Evolutionary conservation across 805 yeast genomes (phyloP).

Genomic region (Myxozyma nipponensis): DNA sequence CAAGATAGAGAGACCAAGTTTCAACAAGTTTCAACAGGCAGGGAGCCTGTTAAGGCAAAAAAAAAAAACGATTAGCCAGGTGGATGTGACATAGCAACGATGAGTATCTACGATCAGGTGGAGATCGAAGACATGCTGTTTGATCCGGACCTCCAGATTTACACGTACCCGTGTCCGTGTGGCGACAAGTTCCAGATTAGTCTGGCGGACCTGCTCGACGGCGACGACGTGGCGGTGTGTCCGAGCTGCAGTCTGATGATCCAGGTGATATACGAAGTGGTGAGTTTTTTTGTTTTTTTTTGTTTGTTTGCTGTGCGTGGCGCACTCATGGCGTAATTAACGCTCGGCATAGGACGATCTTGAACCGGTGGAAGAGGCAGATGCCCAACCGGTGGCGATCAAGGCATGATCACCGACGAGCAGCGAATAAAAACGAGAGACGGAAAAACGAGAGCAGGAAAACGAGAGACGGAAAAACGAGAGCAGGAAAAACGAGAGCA

Average conservation of each 20-base stretch:
- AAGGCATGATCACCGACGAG: not conserved
- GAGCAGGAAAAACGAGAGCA: no score
- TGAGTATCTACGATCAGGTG: slow-evolving; percentile 76
- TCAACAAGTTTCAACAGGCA: no score
- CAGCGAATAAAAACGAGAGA: no score
- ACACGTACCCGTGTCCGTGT: slow-evolving; percentile 96
- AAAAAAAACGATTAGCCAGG: no score
- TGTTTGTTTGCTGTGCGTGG: not conserved
- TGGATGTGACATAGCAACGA: no score
- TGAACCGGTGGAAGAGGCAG: slow-evolving; percentile 1
- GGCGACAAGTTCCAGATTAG: slow-evolving; percentile 90
- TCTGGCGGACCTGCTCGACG: slow-evolving; percentile 75
- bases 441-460: no score
- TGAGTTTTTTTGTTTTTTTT: slow-evolving; percentile 4
- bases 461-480: no score
- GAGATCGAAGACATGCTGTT: slow-evolving; percentile 96
- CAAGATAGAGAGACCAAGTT: no score
- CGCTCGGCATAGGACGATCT: slow-evolving; percentile 4
- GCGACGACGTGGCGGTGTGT: slow-evolving; percentile 92
- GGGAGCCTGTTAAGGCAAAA: no score
- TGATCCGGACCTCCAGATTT: slow-evolving; percentile 74
- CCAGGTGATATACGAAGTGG: slow-evolving; percentile 78
- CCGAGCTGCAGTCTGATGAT: slow-evolving; percentile 95
- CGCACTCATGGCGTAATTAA: not conserved
- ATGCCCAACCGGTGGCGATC: not conserved